Percentiles rank a stretch among this genome's conserved stretches.
Conservation (phyloP, 768 basidiomycete genomes). For the Tephrocybe sp. region DNA sequence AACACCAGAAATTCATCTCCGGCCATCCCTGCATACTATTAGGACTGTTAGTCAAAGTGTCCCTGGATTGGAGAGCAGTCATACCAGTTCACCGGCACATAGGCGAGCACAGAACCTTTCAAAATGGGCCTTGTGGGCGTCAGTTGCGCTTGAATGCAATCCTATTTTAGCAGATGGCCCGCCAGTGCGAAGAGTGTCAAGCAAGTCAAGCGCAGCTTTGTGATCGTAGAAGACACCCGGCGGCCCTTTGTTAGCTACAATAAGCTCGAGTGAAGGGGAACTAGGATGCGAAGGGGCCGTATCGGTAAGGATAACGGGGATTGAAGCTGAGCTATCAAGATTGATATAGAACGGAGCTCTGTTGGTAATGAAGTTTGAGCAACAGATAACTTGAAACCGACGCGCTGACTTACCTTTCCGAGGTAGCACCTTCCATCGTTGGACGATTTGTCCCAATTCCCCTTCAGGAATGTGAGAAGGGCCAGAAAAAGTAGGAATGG, state of each 20-base stretch:
- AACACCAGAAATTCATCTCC: slow-evolving; percentile 56
- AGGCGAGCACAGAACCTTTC: slow-evolving; percentile 50
- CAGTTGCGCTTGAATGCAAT: slow-evolving; percentile 37
- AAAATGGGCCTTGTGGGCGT: slow-evolving; percentile 47
- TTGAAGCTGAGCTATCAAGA: slow-evolving; percentile 47
- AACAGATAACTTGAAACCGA: too few species aligned
- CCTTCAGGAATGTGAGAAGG: slow-evolving; percentile 19
- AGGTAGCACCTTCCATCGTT: slow-evolving; percentile 4
- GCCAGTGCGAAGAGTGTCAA: slow-evolving; percentile 51
- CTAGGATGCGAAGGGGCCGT: slow-evolving; percentile 28
- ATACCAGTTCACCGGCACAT: slow-evolving; percentile 52
- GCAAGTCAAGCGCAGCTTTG: slow-evolving; percentile 45
- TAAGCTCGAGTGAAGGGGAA: slow-evolving; percentile 35
- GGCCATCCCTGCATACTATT: slow-evolving; percentile 58
- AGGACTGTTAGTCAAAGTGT: not conserved
- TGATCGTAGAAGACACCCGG: slow-evolving; percentile 64
- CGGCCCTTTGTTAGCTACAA: slow-evolving; percentile 39
- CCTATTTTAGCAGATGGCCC: slow-evolving; percentile 50
- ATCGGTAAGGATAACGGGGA: slow-evolving; percentile 51
- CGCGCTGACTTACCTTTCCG: slow-evolving; percentile 34
- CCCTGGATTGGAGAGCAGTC: too few species aligned
- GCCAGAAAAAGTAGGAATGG: not conserved
- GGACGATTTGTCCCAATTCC: slow-evolving; percentile 33
- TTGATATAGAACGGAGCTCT: slow-evolving; percentile 42
- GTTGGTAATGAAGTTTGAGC: too few species aligned